Evolutionary conservation across 352 stramenopile species (phyloP).

Genomic region (Phytophthora tentaculata): DNA sequence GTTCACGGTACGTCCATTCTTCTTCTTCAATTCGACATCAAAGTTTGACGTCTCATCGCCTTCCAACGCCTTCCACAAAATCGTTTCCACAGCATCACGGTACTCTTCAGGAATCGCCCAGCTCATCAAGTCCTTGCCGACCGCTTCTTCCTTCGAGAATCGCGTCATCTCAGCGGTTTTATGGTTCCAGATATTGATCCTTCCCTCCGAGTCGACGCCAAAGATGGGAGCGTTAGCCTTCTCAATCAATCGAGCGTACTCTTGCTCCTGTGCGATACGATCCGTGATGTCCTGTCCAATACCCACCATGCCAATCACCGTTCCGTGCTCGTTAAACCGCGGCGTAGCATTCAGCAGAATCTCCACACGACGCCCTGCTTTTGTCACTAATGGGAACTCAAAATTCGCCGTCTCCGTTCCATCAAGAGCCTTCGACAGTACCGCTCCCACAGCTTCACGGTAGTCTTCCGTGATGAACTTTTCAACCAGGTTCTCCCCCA

Average conservation of each 20-base stretch:
- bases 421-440: slow-evolving; percentile 66
- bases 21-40: slow-evolving; percentile 80
- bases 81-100: slow-evolving; percentile 47
- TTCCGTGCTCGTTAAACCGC: slow-evolving; percentile 79
- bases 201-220: slow-evolving; percentile 76
- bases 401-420: slow-evolving; percentile 83
- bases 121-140: slow-evolving; percentile 78
- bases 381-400: slow-evolving; percentile 88
- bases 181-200: slow-evolving; percentile 92
- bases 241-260: slow-evolving; percentile 88
- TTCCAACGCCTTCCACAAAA: slow-evolving; percentile 64
- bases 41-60: slow-evolving; percentile 85
- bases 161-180: slow-evolving; percentile 91
- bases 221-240: slow-evolving; percentile 92
- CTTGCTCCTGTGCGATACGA: slow-evolving; percentile 74
- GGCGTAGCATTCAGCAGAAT: slow-evolving; percentile 89
- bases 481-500: slow-evolving; percentile 89
- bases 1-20: slow-evolving; percentile 62
- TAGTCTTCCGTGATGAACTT: slow-evolving; percentile 91
- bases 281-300: slow-evolving; percentile 89
- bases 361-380: slow-evolving; percentile 75
- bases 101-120: slow-evolving; percentile 71
- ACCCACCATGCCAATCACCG: slow-evolving; percentile 89
- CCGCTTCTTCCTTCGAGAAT: slow-evolving; percentile 88
- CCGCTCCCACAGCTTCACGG: slow-evolving; percentile 57